Evolutionary conservation across 1,284 basidiomycete genomes (phyloP), one percentile per base, ranked within the genome.

Genomic region (Fomitopsis palustris): DNA sequence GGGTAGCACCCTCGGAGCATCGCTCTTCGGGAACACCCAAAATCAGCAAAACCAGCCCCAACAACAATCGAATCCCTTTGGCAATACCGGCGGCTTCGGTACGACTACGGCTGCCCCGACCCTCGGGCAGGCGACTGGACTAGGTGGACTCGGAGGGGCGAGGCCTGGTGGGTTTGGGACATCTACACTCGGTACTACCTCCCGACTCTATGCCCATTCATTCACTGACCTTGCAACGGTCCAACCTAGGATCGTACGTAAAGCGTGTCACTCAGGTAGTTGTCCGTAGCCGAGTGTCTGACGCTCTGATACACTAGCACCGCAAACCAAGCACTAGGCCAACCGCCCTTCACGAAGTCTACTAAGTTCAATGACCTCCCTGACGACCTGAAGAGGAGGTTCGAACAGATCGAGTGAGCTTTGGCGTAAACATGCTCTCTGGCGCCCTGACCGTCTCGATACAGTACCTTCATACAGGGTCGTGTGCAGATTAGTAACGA

Each of bases 361-460:
- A 91, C 90, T 0, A 93, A 91, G 69, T 94, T 92, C 72, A 92
- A 94, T 55, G 92, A 94, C 68, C 72, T 93, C 17, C 86, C 90
- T 0, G 91, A 93, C 56, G 78, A 82, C 1, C 64, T 86, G 39
- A 88, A 85, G 71, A 84, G 74, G 62, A 77, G 74, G 5, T 78
- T 93, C 25, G 92, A 93, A 68, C 72, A 75, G 39, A 81, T 93
- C 54, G 91, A 94, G 92, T 93, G 65, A 54, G 81, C 72, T 35
- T 4, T 12, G 17, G 39, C 53, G 43, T 19, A 42, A 25, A 56
- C 27, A 27, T 16, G n/a, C 49, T 25, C 54, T 59, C 27, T 35
- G 10, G 16, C 17, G 17, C 23, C 16, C 16, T 27, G 9, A 29
- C 23, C 41, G 27, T 54, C 29, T 12, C 62, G 9, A 7, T 5